Base-by-base conservation (phyloP, 139 green algal species). In the Yamagishiella unicocca region DNA sequence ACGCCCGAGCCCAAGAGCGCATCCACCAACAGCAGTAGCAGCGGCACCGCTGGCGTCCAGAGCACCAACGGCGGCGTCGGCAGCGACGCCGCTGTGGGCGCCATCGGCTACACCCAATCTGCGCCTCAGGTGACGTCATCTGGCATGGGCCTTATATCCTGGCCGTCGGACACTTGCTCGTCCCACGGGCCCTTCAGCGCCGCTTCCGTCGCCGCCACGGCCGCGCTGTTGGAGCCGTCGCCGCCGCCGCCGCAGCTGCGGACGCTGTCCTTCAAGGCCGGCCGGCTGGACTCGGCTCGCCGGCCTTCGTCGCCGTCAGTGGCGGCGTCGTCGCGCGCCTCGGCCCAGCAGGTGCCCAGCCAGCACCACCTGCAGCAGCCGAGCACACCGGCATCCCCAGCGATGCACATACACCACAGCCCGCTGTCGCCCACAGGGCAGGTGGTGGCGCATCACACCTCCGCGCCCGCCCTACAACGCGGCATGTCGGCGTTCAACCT, bases 401-500 rank as follows among this genome's bases (percentile, higher is more conserved):
- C n/a, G n/a, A n/a, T n/a, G n/a, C n/a, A n/a, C n/a, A n/a, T n/a
- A n/a, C n/a, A n/a, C n/a, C n/a, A n/a, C n/a, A n/a, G n/a, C n/a
- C n/a, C n/a, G n/a, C n/a, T n/a, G 50, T 58, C 50, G 50, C 14
- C 14, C 50, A 58, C 17, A 17, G 50, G 14, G 14, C 50, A 58
- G 50, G 50, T 17, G 67, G 33, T 46, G 38, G 25, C 70, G 14
- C 19, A 1, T 31, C 70, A 38, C 12, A 33, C 31, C 74, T 27
- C 74, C 0, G 19, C 33, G 46, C 29, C 46, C 22, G 12, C 74
- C 24, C 29, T n/a, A 27, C 31, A 68, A 19, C 46, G 74, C 0
- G 74, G 74, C 46, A 45, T 67, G 45, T 82, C 74, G n/a, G 74
- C 74, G 14, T 46, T 67, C n/a, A 67, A n/a, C 46, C 74, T 82